Percentiles rank a stretch among this genome's conserved stretches.
Conservation (phyloP, 208 protist species). For the Acanthamoeba rhysodes region DNA sequence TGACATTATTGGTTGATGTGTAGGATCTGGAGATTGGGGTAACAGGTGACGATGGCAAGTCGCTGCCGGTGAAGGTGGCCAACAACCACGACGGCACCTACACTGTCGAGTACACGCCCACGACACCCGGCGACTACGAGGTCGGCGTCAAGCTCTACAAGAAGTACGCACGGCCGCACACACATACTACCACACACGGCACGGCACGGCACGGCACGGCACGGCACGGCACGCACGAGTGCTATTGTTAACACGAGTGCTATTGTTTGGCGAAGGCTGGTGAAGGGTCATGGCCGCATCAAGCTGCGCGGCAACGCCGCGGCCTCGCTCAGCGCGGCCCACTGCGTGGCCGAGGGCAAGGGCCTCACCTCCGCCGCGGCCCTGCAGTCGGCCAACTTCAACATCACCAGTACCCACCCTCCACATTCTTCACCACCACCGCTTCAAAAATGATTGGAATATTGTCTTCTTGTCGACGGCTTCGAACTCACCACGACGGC, state of each 20-base stretch:
- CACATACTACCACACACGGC: too few species aligned
- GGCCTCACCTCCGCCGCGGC: slow-evolving; percentile 35
- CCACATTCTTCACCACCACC: background rate
- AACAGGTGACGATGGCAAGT: background rate
- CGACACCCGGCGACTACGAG: slow-evolving; percentile 25
- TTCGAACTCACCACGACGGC: too few species aligned
- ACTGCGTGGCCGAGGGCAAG: slow-evolving; percentile 66
- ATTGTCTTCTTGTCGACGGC: background rate
- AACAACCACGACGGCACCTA: slow-evolving; percentile 71
- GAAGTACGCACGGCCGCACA: slow-evolving; percentile 3
- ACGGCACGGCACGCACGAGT: too few species aligned
- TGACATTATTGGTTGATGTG: background rate
- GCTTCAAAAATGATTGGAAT: too few species aligned
- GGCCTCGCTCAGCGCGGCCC: slow-evolving; percentile 6
- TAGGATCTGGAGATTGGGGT: slow-evolving; percentile 23
- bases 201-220: too few species aligned
- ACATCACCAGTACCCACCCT: slow-evolving; percentile 42
- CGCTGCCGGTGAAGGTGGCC: slow-evolving; percentile 52
- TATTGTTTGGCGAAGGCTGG: background rate
- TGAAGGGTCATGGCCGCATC: slow-evolving; percentile 63
- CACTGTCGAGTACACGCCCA: slow-evolving; percentile 69
- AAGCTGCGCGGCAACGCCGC: slow-evolving; percentile 64
- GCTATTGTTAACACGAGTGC: too few species aligned
- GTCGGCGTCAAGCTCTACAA: slow-evolving; percentile 67
- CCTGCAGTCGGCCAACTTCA: slow-evolving; percentile 55